These are phyloP conservation scores for Polyporus tsugae DNA, from an alignment of 1,284 basidiomycete genomes.

Conservation along the genomic window DNA sequence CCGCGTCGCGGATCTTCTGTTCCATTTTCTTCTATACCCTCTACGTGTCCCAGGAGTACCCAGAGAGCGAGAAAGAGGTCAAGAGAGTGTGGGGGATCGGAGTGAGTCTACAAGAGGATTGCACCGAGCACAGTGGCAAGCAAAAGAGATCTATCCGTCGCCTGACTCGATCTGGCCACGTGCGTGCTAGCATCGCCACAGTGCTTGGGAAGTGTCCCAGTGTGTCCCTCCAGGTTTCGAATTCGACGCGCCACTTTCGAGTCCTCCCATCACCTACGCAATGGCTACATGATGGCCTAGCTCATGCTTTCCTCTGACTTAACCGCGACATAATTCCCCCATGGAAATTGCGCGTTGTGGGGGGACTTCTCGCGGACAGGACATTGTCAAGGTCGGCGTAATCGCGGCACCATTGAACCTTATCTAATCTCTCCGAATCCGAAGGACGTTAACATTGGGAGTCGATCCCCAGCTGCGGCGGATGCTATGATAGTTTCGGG, in stretches of 20 bases:
- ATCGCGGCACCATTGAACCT: not conserved
- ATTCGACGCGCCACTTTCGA: too few relatives aligned
- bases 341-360: too few relatives aligned
- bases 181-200: conserved; percentile 24
- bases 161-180: conserved; percentile 28
- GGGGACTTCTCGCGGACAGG: not conserved
- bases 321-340: too few relatives aligned
- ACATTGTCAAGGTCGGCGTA: not conserved
- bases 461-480: not conserved
- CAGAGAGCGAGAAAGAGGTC: not conserved
- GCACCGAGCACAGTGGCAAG: not conserved
- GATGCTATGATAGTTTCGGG: not conserved
- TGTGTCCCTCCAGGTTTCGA: too few relatives aligned
- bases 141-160: conserved; percentile 28
- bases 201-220: too few relatives aligned
- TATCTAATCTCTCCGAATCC: conserved; percentile 18
- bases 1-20: conserved; percentile 70
- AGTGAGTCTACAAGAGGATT: not conserved
- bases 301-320: too few relatives aligned
- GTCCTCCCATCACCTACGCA: too few relatives aligned
- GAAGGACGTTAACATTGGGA: too few relatives aligned
- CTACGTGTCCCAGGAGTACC: not conserved
- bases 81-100: not conserved
- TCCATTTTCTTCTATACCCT: conserved; percentile 51
- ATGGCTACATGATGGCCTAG: not conserved